Conservation (phyloP, 345 rosid species). For the thale cress (Arabidopsis thaliana) region TAIR10.1 NC_003071.7:18503501-18504000, state of each 20-base stretch:
- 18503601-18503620: slow-evolving; percentile 63
- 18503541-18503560: slow-evolving; percentile 78
- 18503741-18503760: too few species aligned
- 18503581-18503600: slow-evolving; percentile 75
- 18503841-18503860: slow-evolving; percentile 49
- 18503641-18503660: too few species aligned
- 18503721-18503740: too few species aligned
- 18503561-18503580: slow-evolving; percentile 64
- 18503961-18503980: slow-evolving; percentile 12
- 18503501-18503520: slow-evolving; percentile 63
- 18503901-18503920: slow-evolving; percentile 6
- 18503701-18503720: too few species aligned
- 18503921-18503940: neutral
- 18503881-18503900: neutral
- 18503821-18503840: slow-evolving; percentile 79
- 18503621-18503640: too few species aligned
- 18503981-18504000: slow-evolving; percentile 75
- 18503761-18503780: neutral
- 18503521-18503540: slow-evolving; percentile 70
- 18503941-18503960: neutral
- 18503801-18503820: slow-evolving; percentile 67
- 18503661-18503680: too few species aligned
- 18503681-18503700: too few species aligned
- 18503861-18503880: too few species aligned
- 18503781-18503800: slow-evolving; percentile 80